phyloP scores from a whole-genome alignment of 345 rosid genomes.

The Litchi chinensis region DNA sequence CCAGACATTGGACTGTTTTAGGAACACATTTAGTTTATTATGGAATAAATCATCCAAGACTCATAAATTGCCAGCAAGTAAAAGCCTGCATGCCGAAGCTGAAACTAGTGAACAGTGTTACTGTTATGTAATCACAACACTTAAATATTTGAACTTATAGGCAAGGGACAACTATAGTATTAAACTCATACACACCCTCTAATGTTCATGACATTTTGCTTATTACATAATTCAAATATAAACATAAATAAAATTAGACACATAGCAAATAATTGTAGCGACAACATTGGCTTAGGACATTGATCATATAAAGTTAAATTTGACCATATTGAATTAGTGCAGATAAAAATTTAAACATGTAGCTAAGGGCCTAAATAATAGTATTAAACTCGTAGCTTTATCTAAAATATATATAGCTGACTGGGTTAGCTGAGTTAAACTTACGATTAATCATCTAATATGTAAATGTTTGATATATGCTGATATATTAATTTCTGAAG shows the following conservation, averaged over 20 bases:
- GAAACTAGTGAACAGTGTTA: background rate
- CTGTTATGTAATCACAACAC: background rate
- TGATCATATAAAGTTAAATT: background rate
- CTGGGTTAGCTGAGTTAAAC: background rate
- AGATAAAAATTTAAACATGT: background rate
- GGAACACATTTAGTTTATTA: background rate
- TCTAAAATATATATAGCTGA: too few species aligned
- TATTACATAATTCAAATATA: background rate
- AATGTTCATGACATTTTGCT: background rate
- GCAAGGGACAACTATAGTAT: too few species aligned
- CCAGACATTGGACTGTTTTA: background rate
- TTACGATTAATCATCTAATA: background rate
- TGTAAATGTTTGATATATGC: background rate
- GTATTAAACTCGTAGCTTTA: background rate
- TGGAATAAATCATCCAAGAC: background rate
- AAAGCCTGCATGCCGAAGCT: background rate
- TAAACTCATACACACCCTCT: background rate
- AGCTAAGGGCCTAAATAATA: background rate
- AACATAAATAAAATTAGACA: background rate
- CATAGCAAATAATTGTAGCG: background rate
- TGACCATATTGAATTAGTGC: background rate
- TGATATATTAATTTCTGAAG: slow-evolving; percentile 6
- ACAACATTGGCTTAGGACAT: background rate
- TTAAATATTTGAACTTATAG: too few species aligned
- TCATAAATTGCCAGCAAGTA: background rate